Evolutionary conservation across 176 grass and related monocot species (phyloP).

Genomic region (Poa annua): DNA sequence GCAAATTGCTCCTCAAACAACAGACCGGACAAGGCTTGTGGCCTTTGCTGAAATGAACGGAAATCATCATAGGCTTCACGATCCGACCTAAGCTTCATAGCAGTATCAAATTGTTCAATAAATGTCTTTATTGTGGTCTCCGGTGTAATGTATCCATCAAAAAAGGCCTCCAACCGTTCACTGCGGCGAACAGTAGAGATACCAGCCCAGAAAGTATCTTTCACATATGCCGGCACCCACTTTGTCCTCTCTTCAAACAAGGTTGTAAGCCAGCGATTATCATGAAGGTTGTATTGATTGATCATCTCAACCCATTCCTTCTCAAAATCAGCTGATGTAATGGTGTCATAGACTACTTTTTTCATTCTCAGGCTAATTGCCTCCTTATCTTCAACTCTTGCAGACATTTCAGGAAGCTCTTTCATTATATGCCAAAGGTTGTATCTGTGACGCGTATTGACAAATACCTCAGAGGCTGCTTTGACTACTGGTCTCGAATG

Average conservation of each 20-base stretch:
- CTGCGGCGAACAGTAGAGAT: slow-evolving; percentile 76
- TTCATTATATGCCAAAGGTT: slow-evolving; percentile 96
- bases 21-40: slow-evolving; percentile 78
- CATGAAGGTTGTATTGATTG: slow-evolving; percentile 69
- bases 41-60: slow-evolving; percentile 86
- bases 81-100: slow-evolving; percentile 80
- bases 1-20: slow-evolving; percentile 86
- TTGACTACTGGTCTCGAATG: slow-evolving; percentile 67
- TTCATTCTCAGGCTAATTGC: slow-evolving; percentile 81
- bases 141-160: slow-evolving; percentile 78
- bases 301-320: slow-evolving; percentile 83
- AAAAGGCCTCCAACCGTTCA: slow-evolving; percentile 76
- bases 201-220: slow-evolving; percentile 90
- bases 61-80: slow-evolving; percentile 91
- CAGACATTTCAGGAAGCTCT: slow-evolving; percentile 88
- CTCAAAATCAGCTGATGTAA: slow-evolving; percentile 75
- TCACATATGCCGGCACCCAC: slow-evolving; percentile 84
- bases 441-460: slow-evolving; percentile 69
- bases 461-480: slow-evolving; percentile 68
- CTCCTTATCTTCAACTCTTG: slow-evolving; percentile 80
- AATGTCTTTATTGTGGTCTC: slow-evolving; percentile 84
- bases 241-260: slow-evolving; percentile 76
- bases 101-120: slow-evolving; percentile 85
- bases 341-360: slow-evolving; percentile 80
- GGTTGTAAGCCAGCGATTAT: slow-evolving; percentile 71